Evolutionary conservation across 306 rosid genomes (phyloP).

Genomic region (Lagenaria siceraria): DNA sequence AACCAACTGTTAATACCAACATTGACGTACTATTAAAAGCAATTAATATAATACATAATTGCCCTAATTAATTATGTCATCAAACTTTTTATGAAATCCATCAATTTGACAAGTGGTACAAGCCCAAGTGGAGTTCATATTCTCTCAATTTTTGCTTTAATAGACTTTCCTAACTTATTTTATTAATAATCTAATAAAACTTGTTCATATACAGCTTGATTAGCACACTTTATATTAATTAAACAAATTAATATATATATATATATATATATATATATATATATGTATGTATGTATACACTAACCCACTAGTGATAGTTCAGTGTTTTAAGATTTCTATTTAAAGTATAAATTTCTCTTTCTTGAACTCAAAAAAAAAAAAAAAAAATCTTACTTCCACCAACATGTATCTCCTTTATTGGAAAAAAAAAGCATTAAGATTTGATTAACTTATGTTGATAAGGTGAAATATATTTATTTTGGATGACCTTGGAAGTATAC

Average conservation of each 20-base stretch:
- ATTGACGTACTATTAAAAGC: neutral
- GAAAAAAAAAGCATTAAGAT: too few relatives aligned
- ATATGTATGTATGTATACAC: neutral
- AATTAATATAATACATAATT: neutral
- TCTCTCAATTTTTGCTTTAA: neutral
- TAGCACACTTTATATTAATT: neutral
- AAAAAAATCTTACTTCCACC: neutral
- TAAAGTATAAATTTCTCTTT: neutral
- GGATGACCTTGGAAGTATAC: neutral
- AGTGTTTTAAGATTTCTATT: neutral
- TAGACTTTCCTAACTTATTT: neutral
- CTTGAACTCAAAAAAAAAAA: neutral
- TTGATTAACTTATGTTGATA: neutral
- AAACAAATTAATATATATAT: neutral
- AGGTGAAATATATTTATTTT: neutral
- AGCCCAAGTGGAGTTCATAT: neutral
- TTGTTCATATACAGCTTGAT: neutral
- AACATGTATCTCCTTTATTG: neutral
- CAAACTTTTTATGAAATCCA: neutral
- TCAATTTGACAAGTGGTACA: conserved; percentile 1
- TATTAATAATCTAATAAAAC: neutral
- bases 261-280: too few relatives aligned
- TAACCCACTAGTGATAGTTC: neutral
- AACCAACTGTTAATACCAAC: neutral
- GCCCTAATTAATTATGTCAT: neutral